Evolutionary conservation across 441 rosid genomes (phyloP), one percentile per base, ranked within the genome.

Genomic region (Biscutella laevigata): DNA sequence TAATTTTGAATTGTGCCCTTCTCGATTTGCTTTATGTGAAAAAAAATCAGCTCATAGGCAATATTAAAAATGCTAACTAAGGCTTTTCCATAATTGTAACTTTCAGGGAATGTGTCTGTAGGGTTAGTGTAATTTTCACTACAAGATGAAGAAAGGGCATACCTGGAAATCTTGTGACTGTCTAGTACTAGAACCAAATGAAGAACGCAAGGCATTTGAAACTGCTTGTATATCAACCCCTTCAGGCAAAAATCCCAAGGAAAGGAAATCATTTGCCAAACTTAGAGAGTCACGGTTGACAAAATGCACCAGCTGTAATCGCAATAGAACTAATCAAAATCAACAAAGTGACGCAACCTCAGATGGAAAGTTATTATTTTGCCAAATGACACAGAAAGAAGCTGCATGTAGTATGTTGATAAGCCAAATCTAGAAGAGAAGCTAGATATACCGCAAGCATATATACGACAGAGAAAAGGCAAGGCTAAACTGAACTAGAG

Each of bases 231-330:
- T 57, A 69, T 89, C 86, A 44, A 70, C 81, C 69, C 89, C 91
- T 76, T 89, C 97, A 66, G 99, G 97, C 67, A 94, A 69, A 83
- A 94, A 89, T 62, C 99, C 97, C 94, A 94, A 78, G 61, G 99
- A 89, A 71, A 84, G 91, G 76, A 81, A 89, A 76, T 89, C 99
- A 83, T 86, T 89, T 69, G 99, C 99, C 82, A 94, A 72, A 75
- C 97, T 88, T 75, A 83, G 80, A 52, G 97, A 83, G 77, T 94
- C 99, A 66, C 91, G 96, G 70, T 94, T 94, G 71, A 94, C 95
- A 74, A 78, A 89, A 84, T 94, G 99, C 74, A 94, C 95, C 57
- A 86, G 95, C 99, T 94, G 96, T 71, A 80, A 83, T 69, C 55
- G 64, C 57, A 73, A 72, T 7, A 74, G 64, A 79, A 59, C 58